Evolutionary conservation across 257 asterid genomes (phyloP).

Genomic region (Rubia yunnanensis): DNA sequence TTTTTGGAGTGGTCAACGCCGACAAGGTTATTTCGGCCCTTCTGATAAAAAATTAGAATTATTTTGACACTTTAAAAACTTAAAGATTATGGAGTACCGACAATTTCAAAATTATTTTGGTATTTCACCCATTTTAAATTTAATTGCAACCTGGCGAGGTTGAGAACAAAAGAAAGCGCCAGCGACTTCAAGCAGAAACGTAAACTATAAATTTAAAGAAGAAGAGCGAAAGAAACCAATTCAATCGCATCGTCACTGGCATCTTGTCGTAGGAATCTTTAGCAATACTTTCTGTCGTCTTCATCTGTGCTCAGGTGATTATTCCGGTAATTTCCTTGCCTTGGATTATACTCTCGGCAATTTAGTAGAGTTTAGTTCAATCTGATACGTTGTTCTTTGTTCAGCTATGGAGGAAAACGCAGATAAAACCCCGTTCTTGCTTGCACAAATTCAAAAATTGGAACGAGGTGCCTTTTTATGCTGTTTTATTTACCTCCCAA

Average conservation of each 20-base stretch:
- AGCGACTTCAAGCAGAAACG: constrained; percentile 1
- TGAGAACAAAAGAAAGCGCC: background rate
- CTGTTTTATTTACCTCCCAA: background rate
- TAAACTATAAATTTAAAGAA: background rate
- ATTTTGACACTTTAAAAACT: no score
- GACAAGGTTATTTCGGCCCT: no score
- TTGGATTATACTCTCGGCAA: background rate
- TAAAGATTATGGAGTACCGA: no score
- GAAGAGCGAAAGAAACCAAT: background rate
- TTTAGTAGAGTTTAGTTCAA: background rate
- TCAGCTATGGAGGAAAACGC: constrained; percentile 57
- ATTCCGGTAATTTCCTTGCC: background rate
- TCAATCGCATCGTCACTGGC: background rate
- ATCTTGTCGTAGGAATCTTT: constrained; percentile 2
- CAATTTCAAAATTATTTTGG: no score
- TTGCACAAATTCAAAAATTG: constrained; percentile 62
- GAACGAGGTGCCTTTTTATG: constrained; percentile 61
- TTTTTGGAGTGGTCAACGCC: no score
- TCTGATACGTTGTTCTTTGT: background rate
- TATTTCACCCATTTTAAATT: no score
- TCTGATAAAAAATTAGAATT: no score
- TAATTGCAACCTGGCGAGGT: no score
- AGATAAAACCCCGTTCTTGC: constrained; percentile 31
- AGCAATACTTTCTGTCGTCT: background rate
- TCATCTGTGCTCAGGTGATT: background rate